Percentiles rank a stretch among this genome's conserved stretches.
Conservation (phyloP, 2,329 filamentous ascomycete species). For the Uncinocarpus reesii region DNA sequence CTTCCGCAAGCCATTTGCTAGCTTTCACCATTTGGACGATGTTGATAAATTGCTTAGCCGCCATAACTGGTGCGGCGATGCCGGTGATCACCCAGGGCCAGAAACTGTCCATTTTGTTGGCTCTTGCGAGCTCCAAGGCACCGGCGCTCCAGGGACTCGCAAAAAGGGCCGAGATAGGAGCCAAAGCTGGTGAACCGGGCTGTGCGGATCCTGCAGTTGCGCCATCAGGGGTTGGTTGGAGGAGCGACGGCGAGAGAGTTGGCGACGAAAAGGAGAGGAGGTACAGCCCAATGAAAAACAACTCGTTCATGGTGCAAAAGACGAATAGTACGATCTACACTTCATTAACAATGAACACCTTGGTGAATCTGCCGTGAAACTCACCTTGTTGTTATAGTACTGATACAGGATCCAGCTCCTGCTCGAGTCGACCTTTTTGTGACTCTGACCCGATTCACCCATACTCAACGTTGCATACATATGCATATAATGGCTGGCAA, state of each 20-base stretch:
- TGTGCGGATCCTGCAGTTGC: conserved; percentile 40
- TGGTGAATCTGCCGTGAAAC: conserved; percentile 22
- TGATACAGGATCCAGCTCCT: conserved; percentile 83
- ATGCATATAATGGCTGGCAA: conserved; percentile 96
- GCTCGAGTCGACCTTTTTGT: conserved; percentile 87
- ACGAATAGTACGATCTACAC: conserved; percentile 75
- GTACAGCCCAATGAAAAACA: conserved; percentile 97
- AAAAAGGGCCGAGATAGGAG: conserved; percentile 64
- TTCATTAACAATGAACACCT: background rate
- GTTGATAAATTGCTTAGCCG: conserved; percentile 86
- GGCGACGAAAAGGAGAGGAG: conserved; percentile 94
- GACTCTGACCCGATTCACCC: conserved; percentile 66
- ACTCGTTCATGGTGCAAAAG: conserved; percentile 81
- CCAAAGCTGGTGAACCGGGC: conserved; percentile 57
- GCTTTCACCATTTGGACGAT: conserved; percentile 89
- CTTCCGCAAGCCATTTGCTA: conserved; percentile 82
- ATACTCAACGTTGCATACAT: conserved; percentile 94
- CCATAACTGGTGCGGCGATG: conserved; percentile 77
- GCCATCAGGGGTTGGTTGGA: conserved; percentile 48
- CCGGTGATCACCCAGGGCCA: conserved; percentile 71
- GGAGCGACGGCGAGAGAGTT: conserved; percentile 73
- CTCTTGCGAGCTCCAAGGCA: conserved; percentile 81
- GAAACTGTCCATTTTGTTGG: conserved; percentile 79
- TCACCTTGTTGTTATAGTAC: conserved; percentile 94
- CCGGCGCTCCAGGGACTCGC: conserved; percentile 83